Base-by-base conservation (phyloP, 1,284 basidiomycete genomes). In the Ustilago hordei region DNA sequence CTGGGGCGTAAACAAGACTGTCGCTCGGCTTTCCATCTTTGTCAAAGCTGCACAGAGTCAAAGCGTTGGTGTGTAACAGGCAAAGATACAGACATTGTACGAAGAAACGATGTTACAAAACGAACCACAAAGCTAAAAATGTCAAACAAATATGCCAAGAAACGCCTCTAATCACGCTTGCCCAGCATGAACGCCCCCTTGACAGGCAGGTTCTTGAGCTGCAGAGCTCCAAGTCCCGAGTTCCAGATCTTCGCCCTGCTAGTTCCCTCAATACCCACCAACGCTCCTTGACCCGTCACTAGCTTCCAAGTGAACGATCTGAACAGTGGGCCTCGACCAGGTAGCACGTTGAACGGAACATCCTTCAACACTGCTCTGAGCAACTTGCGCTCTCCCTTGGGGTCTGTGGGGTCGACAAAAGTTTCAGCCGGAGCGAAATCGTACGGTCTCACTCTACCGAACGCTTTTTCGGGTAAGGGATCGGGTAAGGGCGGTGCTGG, bases 231-330 rank as follows among this genome's bases (percentile, higher is more conserved):
- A 28, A 84, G 62, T 12, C 82, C 82, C 48, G 69, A 71, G 55
- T 84, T 84, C 82, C 81, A 82, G 62, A 84, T 82, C 78, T 78
- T 80, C 48, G 79, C 82, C 17, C 69, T 64, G 47, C 75, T 75
- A 13, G 54, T 70, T 2, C 82, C 82, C 54, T 84, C 79, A 31
- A 84, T 81, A 43, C 82, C 82, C 39, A 80, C 79, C 66, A 75
- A 39, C 8, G 81, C 81, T 3, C 82, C 82, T 48, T 82, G 77
- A 41, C 81, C 82, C 11, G 81, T 82, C 15, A 84, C 48, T 6
- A 84, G 55, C 73, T 79, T 81, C 81, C 82, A 82, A 11, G 77
- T 79, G 54, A 81, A 84, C 54, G 67, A 65, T n/a, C 80, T 71
- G 65, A 84, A 84, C 39, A 80, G 63, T 6, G 55, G 32, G 13